These are phyloP conservation scores for Grosmannia serpens DNA, from an alignment of 2,329 filamentous ascomycete species.

Conservation along the genomic window DNA sequence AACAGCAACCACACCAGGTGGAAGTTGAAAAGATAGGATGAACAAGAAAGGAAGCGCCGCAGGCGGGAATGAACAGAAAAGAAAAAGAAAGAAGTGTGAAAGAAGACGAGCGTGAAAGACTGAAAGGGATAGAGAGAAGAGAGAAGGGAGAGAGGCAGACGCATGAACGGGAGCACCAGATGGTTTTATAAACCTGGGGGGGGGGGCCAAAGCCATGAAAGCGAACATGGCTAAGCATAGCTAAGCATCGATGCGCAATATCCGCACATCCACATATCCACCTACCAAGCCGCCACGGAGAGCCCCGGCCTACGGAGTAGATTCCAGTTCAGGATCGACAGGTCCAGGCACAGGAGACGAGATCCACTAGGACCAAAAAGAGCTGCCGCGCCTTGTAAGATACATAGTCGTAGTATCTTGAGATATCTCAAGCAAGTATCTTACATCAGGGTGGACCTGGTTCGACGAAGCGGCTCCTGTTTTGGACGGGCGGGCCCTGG, in stretches of 20 bases:
- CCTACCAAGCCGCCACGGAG: not conserved
- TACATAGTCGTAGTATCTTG: not conserved
- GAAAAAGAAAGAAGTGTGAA: not conserved
- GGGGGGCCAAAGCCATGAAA: not conserved
- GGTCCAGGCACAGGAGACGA: not conserved
- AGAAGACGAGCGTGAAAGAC: not conserved
- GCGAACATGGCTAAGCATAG: not conserved
- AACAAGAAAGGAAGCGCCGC: constrained; percentile 3
- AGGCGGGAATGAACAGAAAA: not conserved
- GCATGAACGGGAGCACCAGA: not conserved
- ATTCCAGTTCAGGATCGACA: not conserved
- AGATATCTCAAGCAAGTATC: not conserved
- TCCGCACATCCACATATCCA: not conserved
- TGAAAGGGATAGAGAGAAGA: not conserved
- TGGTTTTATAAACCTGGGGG: not conserved
- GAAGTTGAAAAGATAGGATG: constrained; percentile 3
- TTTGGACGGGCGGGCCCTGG: constrained; percentile 1
- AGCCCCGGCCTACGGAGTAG: not conserved
- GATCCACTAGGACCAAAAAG: not conserved
- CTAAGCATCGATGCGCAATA: not conserved
- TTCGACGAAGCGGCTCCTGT: constrained; percentile 1
- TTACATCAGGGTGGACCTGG: not conserved
- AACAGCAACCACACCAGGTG: constrained; percentile 17
- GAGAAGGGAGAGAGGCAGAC: not conserved
- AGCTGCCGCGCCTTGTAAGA: not conserved